Evolutionary conservation across 164 flowering plant genomes (phyloP).

Genomic region (Chimonanthus salicifolius): DNA sequence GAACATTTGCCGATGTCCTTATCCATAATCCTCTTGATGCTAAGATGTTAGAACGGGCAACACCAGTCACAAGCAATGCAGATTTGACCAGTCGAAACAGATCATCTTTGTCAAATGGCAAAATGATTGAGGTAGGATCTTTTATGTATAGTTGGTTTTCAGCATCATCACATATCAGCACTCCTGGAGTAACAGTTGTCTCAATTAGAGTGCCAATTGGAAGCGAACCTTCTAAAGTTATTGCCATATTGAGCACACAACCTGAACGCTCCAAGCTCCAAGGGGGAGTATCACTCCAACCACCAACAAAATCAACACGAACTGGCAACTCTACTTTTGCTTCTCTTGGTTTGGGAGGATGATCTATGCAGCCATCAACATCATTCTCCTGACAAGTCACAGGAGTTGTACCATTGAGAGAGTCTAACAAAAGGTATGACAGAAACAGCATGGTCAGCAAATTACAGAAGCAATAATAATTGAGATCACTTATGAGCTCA

Average conservation of each 20-base stretch:
- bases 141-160: constrained; percentile 47
- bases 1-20: constrained; percentile 90
- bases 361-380: constrained; percentile 16
- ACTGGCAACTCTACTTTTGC: constrained; percentile 86
- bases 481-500: neutral
- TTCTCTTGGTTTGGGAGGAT: constrained; percentile 27
- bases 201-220: constrained; percentile 82
- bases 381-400: constrained; percentile 16
- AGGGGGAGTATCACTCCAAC: constrained; percentile 99
- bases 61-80: constrained; percentile 81
- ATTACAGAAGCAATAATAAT: neutral
- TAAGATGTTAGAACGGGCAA: constrained; percentile 37
- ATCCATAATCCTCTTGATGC: constrained; percentile 49
- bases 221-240: constrained; percentile 67
- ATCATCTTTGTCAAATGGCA: constrained; percentile 75
- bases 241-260: constrained; percentile 90
- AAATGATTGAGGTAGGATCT: constrained; percentile 41
- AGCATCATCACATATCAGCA: constrained; percentile 62
- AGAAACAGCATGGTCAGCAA: neutral
- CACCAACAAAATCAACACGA: constrained; percentile 96
- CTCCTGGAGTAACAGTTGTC: constrained; percentile 50
- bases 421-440: constrained; percentile 40
- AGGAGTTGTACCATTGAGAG: constrained; percentile 19
- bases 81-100: constrained; percentile 93
- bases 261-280: constrained; percentile 99